Base-by-base conservation (phyloP, 352 stramenopile genomes). In the Globisporangium acanthophoron region DNA sequence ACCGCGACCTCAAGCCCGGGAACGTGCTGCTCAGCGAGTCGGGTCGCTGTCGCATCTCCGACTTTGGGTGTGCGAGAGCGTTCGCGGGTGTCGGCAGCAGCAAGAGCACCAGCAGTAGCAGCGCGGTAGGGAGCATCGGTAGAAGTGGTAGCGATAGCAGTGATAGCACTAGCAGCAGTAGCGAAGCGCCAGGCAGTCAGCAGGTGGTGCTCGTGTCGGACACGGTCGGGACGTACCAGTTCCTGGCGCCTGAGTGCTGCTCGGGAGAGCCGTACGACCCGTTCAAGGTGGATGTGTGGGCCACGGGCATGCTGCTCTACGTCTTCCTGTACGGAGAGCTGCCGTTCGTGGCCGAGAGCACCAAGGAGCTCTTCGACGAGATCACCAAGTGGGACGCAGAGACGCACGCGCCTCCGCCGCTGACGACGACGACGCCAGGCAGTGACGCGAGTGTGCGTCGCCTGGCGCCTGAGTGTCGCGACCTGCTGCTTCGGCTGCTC, bases 1-100 rank as follows among this genome's bases (percentile, higher is more conserved):
- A 97, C 63, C 85, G 89, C 20, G 89, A 97, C 59, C 80, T 97
- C 44, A 97, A 97, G 76, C 88, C 89, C 1, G 87, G 94, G 49
- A 97, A 97, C 54, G 70, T 97, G 13, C 69, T 97, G 13, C 56
- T 97, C 21, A 96, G 90, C 45, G 76, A 65, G n/a, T 66, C 70
- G 4, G 76, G 74, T 16, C 88, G 84, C 12, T 94, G 90, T 48
- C 88, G 93, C 27, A 69, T 97, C 45, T 81, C 80, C 3, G 89
- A 97, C 60, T 96, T 97, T 69, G 87, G 87, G 16, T 96, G 88
- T 57, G 88, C 89, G 13, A 76, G 85, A 59, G 53, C 40, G 0
- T 65, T 80, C 50, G 31, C 29, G n/a, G 43, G 24, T 37, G 20
- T 5, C 0, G 39, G 7, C 8, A n/a, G 12, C 6, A 46, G 53